Base-by-base conservation (phyloP, 108 stramenopile genomes). In the Schizochytrium sp. region DNA sequence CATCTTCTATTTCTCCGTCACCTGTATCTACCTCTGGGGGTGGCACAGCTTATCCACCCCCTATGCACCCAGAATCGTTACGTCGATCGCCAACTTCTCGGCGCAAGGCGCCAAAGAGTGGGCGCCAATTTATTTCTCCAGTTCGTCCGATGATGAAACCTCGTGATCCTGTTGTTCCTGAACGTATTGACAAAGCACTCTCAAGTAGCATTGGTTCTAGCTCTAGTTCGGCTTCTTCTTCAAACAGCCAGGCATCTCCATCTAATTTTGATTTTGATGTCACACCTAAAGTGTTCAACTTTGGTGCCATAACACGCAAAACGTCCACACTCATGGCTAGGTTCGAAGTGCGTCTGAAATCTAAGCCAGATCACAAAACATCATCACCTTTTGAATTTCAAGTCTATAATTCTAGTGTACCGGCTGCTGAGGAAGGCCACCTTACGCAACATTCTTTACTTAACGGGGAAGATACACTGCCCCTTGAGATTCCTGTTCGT, bases 261-360 rank as follows among this genome's bases (percentile, higher is more conserved):
- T 7, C 64, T 8, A 44, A 13, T 1, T 83, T 83, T 42, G 76
- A 83, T 28, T 83, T 83, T 83, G 76, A 83, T 13, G 53, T 83
- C n/a, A 55, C 76, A 53, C 76, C 76, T n/a, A 83, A 83, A 53
- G 28, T 83, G 15, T 49, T 83, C 53, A 28, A 50, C 47, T 50
- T 83, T 2, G 76, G 76, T n/a, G 53, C 53, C 76, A 53, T 83
- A 15, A 55, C 76, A 7, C 76, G 10, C 45, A 12, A 28, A 0
- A 83, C 64, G 0, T 38, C 40, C 17, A 58, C 10, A 15, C 17
- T 58, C 57, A 17, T 15, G 57, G 57, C 57, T 8, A 38, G 42
- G 42, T 38, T 69, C 2, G 64, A 69, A 44, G 64, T 38, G 64
- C 40, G 12, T 69, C 28, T 69, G 28, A 28, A 28, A 28, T 28